Percentiles rank a stretch among this genome's conserved stretches.
These are phyloP conservation scores for Globisporangium solare DNA, from an alignment of 352 stramenopile species.

Conservation along the genomic window DNA sequence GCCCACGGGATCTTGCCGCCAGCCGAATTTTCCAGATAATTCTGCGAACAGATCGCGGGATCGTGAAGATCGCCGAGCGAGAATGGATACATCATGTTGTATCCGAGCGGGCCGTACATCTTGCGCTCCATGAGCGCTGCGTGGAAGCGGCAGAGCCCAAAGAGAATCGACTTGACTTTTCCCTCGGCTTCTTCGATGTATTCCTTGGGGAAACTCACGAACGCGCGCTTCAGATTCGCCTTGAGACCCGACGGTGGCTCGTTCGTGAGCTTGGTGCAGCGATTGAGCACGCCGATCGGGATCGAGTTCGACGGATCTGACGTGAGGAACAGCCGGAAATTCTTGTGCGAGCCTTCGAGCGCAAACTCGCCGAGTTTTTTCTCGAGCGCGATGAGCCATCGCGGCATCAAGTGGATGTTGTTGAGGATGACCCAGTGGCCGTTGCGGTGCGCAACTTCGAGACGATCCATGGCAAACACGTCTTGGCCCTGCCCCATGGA, in stretches of 20 bases:
- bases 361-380: constrained; percentile 97
- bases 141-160: constrained; percentile 97
- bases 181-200: constrained; percentile 95
- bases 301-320: constrained; percentile 92
- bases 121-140: constrained; percentile 97
- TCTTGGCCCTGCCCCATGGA: constrained; percentile 97
- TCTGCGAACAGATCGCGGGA: constrained; percentile 92
- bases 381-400: constrained; percentile 94
- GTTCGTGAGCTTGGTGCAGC: constrained; percentile 97
- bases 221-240: constrained; percentile 95
- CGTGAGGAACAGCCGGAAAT: constrained; percentile 94
- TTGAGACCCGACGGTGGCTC: constrained; percentile 94
- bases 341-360: constrained; percentile 90
- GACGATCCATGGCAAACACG: constrained; percentile 92
- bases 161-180: constrained; percentile 96
- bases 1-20: constrained; percentile 95
- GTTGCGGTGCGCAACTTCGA: constrained; percentile 93
- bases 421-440: constrained; percentile 98
- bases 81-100: constrained; percentile 99
- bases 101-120: constrained; percentile 96
- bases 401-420: constrained; percentile 97
- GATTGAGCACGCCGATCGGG: constrained; percentile 94
- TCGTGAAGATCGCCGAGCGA: constrained; percentile 94
- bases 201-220: constrained; percentile 94
- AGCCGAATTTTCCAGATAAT: constrained; percentile 96